These are phyloP conservation scores for Hamamelis virginiana DNA, from an alignment of 164 flowering plant genomes.

Conservation along the genomic window DNA sequence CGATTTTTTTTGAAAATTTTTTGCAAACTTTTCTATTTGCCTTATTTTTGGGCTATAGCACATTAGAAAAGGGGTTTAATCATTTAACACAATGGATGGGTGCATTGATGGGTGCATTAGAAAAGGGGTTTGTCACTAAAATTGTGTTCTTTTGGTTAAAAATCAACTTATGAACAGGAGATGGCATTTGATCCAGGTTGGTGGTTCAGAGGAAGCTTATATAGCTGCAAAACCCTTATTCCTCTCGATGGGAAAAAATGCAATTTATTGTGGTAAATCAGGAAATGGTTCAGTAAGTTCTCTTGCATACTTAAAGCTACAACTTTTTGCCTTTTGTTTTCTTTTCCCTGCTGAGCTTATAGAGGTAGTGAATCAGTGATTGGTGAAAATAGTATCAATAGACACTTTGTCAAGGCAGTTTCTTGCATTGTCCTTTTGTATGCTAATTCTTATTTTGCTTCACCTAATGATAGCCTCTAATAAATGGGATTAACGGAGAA, in stretches of 20 bases:
- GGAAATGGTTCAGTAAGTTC: slow-evolving; percentile 88
- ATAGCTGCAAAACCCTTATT: slow-evolving; percentile 65
- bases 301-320: not conserved
- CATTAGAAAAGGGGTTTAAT: too few species aligned
- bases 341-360: not conserved
- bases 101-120: too few species aligned
- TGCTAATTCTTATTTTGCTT: too few species aligned
- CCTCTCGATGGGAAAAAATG: slow-evolving; percentile 80
- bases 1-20: too few species aligned
- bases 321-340: not conserved
- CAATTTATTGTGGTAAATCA: slow-evolving; percentile 79
- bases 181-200: slow-evolving; percentile 56
- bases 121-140: too few species aligned
- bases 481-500: too few species aligned
- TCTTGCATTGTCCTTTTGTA: too few species aligned
- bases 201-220: slow-evolving; percentile 79
- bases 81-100: too few species aligned
- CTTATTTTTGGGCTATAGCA: too few species aligned
- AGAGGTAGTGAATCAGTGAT: not conserved
- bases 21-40: too few species aligned
- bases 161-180: not conserved
- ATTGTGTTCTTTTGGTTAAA: too few species aligned
- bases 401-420: not conserved
- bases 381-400: not conserved
- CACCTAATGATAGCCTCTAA: too few species aligned